These are phyloP conservation scores for Termitomyces sp. DNA, from an alignment of 768 basidiomycete species.

Conservation along the genomic window DNA sequence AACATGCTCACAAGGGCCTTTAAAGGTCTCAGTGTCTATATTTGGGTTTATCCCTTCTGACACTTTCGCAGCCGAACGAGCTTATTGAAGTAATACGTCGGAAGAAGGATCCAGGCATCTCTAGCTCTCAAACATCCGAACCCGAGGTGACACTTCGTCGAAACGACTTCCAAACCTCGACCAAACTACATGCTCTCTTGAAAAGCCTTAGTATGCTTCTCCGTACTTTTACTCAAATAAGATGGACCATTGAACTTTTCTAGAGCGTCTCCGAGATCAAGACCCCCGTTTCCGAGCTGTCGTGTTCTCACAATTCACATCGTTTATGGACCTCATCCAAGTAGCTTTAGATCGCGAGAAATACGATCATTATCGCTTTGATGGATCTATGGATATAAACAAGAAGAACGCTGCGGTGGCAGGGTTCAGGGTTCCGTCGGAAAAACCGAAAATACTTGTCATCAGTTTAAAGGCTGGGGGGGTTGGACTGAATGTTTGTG, in stretches of 20 bases:
- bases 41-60: background rate
- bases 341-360: conserved; percentile 60
- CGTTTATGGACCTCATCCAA: conserved; percentile 81
- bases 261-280: conserved; percentile 60
- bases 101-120: conserved; percentile 16
- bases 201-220: conserved; percentile 54
- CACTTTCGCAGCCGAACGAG: conserved; percentile 43
- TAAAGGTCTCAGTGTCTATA: conserved; percentile 36
- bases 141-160: conserved; percentile 56
- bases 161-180: conserved; percentile 85
- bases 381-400: conserved; percentile 89
- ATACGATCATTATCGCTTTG: conserved; percentile 74
- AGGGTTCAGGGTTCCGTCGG: conserved; percentile 66
- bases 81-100: conserved; percentile 56
- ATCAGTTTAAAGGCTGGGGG: conserved; percentile 89
- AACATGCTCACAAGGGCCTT: conserved; percentile 65
- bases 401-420: conserved; percentile 70
- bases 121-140: conserved; percentile 28
- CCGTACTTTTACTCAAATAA: background rate
- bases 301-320: conserved; percentile 88
- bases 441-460: conserved; percentile 70
- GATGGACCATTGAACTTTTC: background rate
- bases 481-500: conserved; percentile 74
- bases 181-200: conserved; percentile 83
- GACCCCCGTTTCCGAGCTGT: conserved; percentile 78